phyloP scores from a whole-genome alignment of 176 grass and related monocot species.

The Lolium perenne region DNA sequence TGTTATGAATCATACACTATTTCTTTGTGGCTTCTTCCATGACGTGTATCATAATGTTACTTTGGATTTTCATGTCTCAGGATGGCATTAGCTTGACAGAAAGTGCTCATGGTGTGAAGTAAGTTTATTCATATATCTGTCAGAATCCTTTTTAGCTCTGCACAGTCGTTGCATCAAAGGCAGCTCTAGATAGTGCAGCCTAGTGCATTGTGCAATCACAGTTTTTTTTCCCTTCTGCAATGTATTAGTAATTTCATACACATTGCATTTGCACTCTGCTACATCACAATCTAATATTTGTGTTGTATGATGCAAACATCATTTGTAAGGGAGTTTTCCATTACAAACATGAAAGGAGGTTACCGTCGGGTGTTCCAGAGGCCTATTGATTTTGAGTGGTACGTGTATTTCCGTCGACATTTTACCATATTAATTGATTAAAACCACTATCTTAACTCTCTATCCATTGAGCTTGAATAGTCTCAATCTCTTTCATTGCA shows the following conservation, averaged over 20 bases:
- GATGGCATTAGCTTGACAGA: conserved; percentile 94
- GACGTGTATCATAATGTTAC: conserved; percentile 4
- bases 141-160: conserved; percentile 7
- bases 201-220: neutral
- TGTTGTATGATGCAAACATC: conserved; percentile 19
- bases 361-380: conserved; percentile 90
- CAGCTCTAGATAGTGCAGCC: neutral
- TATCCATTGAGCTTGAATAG: conserved; percentile 28
- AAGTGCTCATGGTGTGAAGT: conserved; percentile 88
- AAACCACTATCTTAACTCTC: conserved; percentile 15
- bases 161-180: neutral
- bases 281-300: conserved; percentile 29
- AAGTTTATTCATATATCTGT: conserved; percentile 48
- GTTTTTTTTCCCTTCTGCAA: neutral
- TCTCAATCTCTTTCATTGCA: neutral
- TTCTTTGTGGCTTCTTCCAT: conserved; percentile 14
- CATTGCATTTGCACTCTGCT: neutral
- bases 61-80: conserved; percentile 64
- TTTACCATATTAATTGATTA: neutral
- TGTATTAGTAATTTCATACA: conserved; percentile 18
- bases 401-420: conserved; percentile 32
- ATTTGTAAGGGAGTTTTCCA: conserved; percentile 91
- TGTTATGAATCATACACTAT: neutral
- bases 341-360: conserved; percentile 91
- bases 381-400: conserved; percentile 86